These are phyloP conservation scores for Beauveria australis DNA, from an alignment of 2,329 filamentous ascomycete genomes.

Conservation along the genomic window DNA sequence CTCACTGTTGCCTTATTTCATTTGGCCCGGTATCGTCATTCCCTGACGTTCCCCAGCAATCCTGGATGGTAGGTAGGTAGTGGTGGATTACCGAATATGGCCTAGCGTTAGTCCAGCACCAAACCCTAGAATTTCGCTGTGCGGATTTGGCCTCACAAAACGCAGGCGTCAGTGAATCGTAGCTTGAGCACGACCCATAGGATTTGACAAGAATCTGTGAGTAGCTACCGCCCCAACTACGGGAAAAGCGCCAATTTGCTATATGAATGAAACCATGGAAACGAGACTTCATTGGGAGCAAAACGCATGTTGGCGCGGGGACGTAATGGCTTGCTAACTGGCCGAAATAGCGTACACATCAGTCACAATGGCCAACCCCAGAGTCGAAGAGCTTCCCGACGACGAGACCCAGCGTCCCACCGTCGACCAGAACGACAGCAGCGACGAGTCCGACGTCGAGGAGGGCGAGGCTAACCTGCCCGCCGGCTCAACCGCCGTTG, in stretches of 20 bases:
- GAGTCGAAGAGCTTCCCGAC: conserved; percentile 95
- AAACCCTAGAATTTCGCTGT: conserved; percentile 39
- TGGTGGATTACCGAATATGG: conserved; percentile 32
- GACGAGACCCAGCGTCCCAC: conserved; percentile 77
- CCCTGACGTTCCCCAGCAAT: conserved; percentile 11
- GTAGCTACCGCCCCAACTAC: conserved; percentile 10
- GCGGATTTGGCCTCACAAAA: conserved; percentile 32
- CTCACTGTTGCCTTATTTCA: not conserved
- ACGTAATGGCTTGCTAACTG: not conserved
- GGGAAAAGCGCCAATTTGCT: conserved; percentile 7
- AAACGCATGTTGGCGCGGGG: not conserved
- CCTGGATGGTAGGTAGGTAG: conserved; percentile 13
- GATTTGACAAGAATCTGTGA: conserved; percentile 30
- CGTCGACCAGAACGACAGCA: conserved; percentile 65
- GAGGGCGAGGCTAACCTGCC: conserved; percentile 70
- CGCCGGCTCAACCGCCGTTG: conserved; percentile 77
- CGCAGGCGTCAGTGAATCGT: conserved; percentile 23
- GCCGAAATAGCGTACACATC: conserved; percentile 21
- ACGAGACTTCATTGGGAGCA: not conserved
- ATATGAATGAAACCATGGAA: not conserved
- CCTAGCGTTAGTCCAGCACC: conserved; percentile 29
- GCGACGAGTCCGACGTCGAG: conserved; percentile 71
- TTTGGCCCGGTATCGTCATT: not conserved
- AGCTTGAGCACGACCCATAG: conserved; percentile 24
- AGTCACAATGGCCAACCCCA: conserved; percentile 85